phyloP scores from a whole-genome alignment of 2,329 filamentous ascomycete species.

The Trichophyton benhamiae region DNA sequence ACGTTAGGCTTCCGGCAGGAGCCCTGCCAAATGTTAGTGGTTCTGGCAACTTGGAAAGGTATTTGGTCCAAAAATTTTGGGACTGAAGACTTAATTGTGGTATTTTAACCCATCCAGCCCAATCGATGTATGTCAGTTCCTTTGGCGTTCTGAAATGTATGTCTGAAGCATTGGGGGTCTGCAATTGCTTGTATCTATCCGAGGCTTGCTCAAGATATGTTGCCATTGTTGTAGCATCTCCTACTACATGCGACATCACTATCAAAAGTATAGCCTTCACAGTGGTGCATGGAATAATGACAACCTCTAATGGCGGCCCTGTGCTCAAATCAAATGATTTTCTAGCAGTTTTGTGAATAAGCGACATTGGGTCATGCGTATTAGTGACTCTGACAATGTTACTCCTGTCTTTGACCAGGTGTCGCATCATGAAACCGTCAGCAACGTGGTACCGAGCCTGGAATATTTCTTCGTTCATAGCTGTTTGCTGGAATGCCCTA shows the following conservation, averaged over 20 bases:
- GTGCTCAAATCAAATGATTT: neutral
- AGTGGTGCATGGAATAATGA: neutral
- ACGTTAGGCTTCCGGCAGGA: neutral
- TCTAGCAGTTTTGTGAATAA: neutral
- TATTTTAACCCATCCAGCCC: neutral
- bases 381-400: neutral
- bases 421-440: neutral
- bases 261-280: neutral
- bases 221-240: neutral
- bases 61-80: neutral
- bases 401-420: neutral
- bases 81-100: neutral
- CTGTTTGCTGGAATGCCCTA: neutral
- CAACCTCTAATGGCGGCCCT: neutral
- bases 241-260: slow-evolving; percentile 3
- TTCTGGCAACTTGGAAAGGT: neutral
- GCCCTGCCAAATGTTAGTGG: neutral
- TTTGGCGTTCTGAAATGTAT: neutral
- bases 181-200: neutral
- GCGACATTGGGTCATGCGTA: neutral
- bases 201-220: neutral
- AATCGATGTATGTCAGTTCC: neutral
- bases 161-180: neutral
- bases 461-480: neutral
- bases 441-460: neutral